Conservation (phyloP, 2,329 filamentous ascomycete species). For the Fusarium piperis region DNA sequence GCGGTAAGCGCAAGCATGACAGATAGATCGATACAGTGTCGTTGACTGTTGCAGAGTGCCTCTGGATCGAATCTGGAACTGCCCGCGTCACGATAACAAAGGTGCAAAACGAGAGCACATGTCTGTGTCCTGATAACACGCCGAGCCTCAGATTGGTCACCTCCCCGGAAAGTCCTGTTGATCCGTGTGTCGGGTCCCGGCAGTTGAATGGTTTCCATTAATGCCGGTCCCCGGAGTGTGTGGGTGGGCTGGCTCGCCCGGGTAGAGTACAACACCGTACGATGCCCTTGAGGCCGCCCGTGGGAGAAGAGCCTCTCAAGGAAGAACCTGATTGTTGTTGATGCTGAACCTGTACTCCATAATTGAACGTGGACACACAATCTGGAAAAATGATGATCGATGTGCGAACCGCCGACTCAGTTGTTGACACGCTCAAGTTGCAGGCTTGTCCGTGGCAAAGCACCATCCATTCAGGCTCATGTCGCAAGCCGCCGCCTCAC, state of each 20-base stretch:
- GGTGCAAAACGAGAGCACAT: background rate
- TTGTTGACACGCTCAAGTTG: conserved; percentile 1
- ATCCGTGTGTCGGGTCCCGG: conserved; percentile 11
- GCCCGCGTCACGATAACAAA: background rate
- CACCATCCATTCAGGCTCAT: conserved; percentile 17
- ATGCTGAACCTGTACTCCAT: background rate
- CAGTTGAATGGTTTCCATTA: conserved; percentile 9
- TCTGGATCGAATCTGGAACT: background rate
- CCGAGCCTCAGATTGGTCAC: background rate
- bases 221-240: conserved; percentile 3
- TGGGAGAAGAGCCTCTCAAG: background rate
- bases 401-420: background rate
- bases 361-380: background rate
- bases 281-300: background rate
- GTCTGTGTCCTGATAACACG: background rate
- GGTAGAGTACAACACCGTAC: background rate
- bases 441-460: conserved; percentile 20
- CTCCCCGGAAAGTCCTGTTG: conserved; percentile 8
- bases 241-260: conserved; percentile 5
- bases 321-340: background rate
- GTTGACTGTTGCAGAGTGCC: background rate
- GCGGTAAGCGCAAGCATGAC: background rate
- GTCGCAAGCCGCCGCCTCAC: conserved; percentile 28
- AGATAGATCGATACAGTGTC: background rate
- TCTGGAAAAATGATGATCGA: background rate